These are phyloP conservation scores for Poa annua DNA, from an alignment of 176 grass and related monocot species.

Conservation along the genomic window DNA sequence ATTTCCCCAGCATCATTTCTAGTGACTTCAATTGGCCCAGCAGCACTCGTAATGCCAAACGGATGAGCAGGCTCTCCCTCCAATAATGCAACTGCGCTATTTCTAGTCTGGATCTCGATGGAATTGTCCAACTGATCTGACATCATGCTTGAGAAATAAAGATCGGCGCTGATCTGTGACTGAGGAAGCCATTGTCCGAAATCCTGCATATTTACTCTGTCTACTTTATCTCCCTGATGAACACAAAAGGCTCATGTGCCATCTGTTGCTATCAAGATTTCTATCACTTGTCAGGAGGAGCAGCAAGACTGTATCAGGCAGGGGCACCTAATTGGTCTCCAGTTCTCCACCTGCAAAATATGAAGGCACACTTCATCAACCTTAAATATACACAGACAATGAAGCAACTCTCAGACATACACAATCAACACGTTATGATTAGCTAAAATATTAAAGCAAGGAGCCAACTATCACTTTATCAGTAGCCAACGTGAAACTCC, in stretches of 20 bases:
- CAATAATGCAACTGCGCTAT: constrained; percentile 13
- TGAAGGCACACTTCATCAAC: background rate
- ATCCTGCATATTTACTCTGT: constrained; percentile 37
- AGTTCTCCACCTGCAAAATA: constrained; percentile 25
- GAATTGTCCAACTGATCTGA: constrained; percentile 25
- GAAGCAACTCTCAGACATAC: constrained; percentile 14
- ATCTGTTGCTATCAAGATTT: constrained; percentile 1
- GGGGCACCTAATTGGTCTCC: background rate
- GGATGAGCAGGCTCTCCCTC: constrained; percentile 31
- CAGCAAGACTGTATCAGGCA: constrained; percentile 24
- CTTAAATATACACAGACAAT: constrained; percentile 16
- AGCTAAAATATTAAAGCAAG: constrained; percentile 6
- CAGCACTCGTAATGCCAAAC: background rate
- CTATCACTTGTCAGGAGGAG: constrained; percentile 1
- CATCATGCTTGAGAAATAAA: constrained; percentile 38
- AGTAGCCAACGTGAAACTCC: constrained; percentile 4
- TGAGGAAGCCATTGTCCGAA: constrained; percentile 46
- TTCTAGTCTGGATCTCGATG: constrained; percentile 22
- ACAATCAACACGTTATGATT: background rate
- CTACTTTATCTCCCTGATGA: constrained; percentile 15
- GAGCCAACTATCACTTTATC: constrained; percentile 18
- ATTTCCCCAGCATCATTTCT: constrained; percentile 12
- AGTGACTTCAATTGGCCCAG: constrained; percentile 24
- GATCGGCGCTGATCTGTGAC: constrained; percentile 21
- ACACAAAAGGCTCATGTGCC: background rate